phyloP scores from a whole-genome alignment of 1,284 basidiomycete genomes.

The Rhodotorula sp. region DNA sequence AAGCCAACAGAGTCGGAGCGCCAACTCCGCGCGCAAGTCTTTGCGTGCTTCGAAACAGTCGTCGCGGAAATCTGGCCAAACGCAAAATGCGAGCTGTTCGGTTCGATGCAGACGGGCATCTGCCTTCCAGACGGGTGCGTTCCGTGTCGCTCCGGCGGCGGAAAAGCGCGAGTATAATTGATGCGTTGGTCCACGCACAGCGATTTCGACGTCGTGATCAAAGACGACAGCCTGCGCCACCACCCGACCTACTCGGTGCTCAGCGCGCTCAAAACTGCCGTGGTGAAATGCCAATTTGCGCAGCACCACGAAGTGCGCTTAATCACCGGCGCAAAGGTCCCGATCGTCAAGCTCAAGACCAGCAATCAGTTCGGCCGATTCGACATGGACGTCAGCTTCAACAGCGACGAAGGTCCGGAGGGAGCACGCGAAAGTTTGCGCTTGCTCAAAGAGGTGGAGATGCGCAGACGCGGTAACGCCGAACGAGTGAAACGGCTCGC shows the following conservation, averaged over 20 bases:
- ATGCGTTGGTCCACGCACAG: not conserved
- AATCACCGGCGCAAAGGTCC: constrained; percentile 3
- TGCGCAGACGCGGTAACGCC: not conserved
- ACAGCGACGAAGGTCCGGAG: constrained; percentile 3
- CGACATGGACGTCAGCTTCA: constrained; percentile 19
- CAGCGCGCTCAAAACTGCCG: not conserved
- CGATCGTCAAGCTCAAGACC: constrained; percentile 16
- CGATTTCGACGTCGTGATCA: constrained; percentile 21
- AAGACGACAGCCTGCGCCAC: not conserved
- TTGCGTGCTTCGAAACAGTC: not conserved
- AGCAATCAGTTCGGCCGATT: constrained; percentile 1
- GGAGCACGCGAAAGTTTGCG: constrained; percentile 12
- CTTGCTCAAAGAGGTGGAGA: not conserved
- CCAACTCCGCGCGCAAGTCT: not conserved
- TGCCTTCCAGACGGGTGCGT: constrained; percentile 19
- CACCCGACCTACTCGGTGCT: not conserved
- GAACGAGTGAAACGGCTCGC: not conserved
- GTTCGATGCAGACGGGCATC: constrained; percentile 6
- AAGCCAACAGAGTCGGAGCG: too few species aligned
- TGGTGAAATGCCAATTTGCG: not conserved
- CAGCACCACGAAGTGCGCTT: not conserved
- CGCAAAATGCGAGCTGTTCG: constrained; percentile 8
- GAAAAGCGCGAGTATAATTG: too few species aligned
- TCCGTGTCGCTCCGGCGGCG: not conserved
- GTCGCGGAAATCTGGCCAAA: constrained; percentile 1